A percentile compares a stretch with the other conserved stretches of the same genome.
phyloP scores from a whole-genome alignment of 257 asterid species.

The Henckelia pumila region DNA sequence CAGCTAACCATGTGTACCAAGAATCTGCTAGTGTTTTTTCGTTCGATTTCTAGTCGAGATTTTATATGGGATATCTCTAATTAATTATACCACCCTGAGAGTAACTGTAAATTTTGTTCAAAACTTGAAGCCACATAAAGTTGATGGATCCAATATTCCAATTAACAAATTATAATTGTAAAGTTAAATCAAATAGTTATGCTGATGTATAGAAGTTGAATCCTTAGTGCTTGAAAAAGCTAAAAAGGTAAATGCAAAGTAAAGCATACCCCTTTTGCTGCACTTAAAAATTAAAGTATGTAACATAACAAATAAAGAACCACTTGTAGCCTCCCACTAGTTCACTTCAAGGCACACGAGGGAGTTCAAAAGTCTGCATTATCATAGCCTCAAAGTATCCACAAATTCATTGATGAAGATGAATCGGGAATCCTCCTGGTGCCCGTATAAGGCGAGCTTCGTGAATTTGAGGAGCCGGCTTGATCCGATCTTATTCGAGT shows the following conservation, averaged over 20 bases:
- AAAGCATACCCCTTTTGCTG: slow-evolving; percentile 27
- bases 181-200: too few species aligned
- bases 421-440: too few species aligned
- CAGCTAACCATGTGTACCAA: neutral
- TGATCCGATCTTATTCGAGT: too few species aligned
- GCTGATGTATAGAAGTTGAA: slow-evolving; percentile 23
- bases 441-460: too few species aligned
- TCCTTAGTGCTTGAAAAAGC: slow-evolving; percentile 28
- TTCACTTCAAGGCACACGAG: neutral
- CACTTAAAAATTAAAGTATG: slow-evolving; percentile 25
- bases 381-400: too few species aligned
- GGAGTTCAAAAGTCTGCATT: neutral
- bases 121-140: too few species aligned
- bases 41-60: slow-evolving; percentile 5
- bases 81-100: neutral
- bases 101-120: too few species aligned
- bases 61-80: neutral
- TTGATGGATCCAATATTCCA: too few species aligned
- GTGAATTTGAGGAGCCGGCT: too few species aligned
- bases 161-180: too few species aligned
- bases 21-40: neutral
- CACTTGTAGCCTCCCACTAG: slow-evolving; percentile 20
- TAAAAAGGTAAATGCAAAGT: slow-evolving; percentile 25
- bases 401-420: too few species aligned
- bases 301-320: slow-evolving; percentile 17